Conservation (phyloP, 352 stramenopile genomes). For the Pythium brachiatum region DNA sequence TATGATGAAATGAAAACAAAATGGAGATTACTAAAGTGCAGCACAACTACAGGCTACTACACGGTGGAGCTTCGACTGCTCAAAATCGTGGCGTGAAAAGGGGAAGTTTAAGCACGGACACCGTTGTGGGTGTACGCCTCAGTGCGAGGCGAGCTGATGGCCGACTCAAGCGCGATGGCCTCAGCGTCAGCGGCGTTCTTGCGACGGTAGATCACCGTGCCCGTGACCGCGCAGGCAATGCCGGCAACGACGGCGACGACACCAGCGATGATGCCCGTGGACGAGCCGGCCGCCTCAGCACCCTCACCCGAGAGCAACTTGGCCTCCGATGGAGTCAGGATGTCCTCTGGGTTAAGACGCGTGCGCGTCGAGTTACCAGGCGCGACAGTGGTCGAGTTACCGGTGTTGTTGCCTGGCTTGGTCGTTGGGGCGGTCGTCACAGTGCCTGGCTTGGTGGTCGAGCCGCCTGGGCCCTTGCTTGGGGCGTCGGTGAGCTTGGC, state of each 20-base stretch:
- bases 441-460: neutral
- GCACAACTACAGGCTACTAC: neutral
- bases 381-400: neutral
- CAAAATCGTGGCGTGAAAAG: neutral
- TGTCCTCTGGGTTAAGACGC: neutral
- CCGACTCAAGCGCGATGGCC: slow-evolving; percentile 11
- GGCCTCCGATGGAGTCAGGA: neutral
- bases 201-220: slow-evolving; percentile 12
- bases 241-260: slow-evolving; percentile 12
- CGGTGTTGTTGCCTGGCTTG: neutral
- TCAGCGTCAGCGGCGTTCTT: neutral
- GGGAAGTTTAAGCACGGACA: slow-evolving; percentile 7
- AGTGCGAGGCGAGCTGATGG: slow-evolving; percentile 4
- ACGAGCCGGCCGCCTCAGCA: neutral
- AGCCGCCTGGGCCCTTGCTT: neutral
- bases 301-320: neutral
- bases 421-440: neutral
- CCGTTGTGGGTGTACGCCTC: slow-evolving; percentile 5
- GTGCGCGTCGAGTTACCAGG: slow-evolving; percentile 1
- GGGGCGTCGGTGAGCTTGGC: neutral
- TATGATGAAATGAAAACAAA: neutral
- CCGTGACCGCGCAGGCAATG: slow-evolving; percentile 8
- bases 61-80: slow-evolving; percentile 1
- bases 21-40: neutral
- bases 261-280: slow-evolving; percentile 1